These are phyloP conservation scores for Gossypium mustelinum DNA, from an alignment of 345 rosid genomes.

Conservation along the genomic window DNA sequence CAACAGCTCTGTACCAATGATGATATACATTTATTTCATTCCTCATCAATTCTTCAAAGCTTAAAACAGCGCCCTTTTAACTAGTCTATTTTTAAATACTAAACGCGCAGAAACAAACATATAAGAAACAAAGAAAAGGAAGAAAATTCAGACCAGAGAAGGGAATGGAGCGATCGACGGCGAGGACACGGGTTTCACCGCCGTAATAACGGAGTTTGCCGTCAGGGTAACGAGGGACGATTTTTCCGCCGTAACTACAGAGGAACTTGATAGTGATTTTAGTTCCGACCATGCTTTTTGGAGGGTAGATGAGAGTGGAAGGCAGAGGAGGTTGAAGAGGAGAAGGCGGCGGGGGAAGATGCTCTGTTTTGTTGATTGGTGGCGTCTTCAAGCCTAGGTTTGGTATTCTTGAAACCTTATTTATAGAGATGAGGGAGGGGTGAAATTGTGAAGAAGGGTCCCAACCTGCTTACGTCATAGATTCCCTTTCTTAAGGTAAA, in stretches of 20 bases:
- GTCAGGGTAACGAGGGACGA: conserved; percentile 77
- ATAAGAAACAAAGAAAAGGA: not conserved
- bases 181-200: conserved; percentile 84
- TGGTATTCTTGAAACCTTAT: conserved; percentile 18
- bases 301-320: not conserved
- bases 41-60: conserved; percentile 13
- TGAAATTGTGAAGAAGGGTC: not conserved
- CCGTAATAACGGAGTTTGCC: conserved; percentile 86
- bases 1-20: conserved; percentile 53
- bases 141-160: conserved; percentile 48
- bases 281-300: conserved; percentile 38
- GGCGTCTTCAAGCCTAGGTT: conserved; percentile 44
- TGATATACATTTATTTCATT: conserved; percentile 23
- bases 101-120: not conserved
- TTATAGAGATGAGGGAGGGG: conserved; percentile 33
- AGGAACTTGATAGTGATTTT: conserved; percentile 60
- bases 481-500: not conserved
- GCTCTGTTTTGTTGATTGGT: not conserved
- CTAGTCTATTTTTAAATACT: not conserved
- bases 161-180: conserved; percentile 66
- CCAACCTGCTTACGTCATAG: not conserved
- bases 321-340: not conserved
- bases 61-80: not conserved
- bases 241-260: conserved; percentile 87
- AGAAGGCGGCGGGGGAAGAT: conserved; percentile 7